Base-by-base conservation (phyloP, 2,329 filamentous ascomycete genomes). In the Fusarium sublunatum region DNA sequence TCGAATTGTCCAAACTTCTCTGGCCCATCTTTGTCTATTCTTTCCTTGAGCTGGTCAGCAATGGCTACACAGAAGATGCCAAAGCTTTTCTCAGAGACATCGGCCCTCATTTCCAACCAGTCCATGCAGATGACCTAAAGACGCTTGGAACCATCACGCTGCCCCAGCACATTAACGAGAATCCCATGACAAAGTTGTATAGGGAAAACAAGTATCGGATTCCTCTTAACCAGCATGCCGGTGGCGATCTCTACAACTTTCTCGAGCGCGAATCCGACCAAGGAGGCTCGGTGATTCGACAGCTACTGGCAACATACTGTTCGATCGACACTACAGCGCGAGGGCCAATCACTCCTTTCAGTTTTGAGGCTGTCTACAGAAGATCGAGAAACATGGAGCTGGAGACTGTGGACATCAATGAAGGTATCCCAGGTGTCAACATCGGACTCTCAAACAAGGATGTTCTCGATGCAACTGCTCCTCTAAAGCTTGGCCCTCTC, bases 21-120 rank as follows among this genome's bases (percentile, higher is more conserved):
- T 99, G 95, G 93, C 95, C 95, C 0, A 80, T 96, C 1, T 98
- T 97, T 72, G 91, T 98, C 46, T 96, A 99, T 76, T 95, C 92
- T 0, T 97, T 91, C 73, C 81, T 99, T 25, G 88, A 92, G 54
- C 85, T 98, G 52, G 85, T 96, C 26, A 82, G 82, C 31, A 86
- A 92, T 58, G 88, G 87, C 63, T 93, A 90, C 68, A 79, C 85
- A 2, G 85, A 86, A 35, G 92, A 96, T 56, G 88, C 89, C 12
- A 88, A 91, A 65, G 80, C 83, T 2, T 94, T 96, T 72, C 88
- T 96, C 60, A 83, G 86, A 26, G 81, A 84, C 5, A 88, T 91
- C 71, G 88, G 87, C 51, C 71, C 75, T 2, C 76, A 88, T 50
- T 98, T 98, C 70, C 87, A 93, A 67, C 85, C 85, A 24, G 86